Evolutionary conservation across 1,284 basidiomycete genomes (phyloP), one percentile per base, ranked within the genome.

Genomic region (Microbotryum lychnidis-dioicae): DNA sequence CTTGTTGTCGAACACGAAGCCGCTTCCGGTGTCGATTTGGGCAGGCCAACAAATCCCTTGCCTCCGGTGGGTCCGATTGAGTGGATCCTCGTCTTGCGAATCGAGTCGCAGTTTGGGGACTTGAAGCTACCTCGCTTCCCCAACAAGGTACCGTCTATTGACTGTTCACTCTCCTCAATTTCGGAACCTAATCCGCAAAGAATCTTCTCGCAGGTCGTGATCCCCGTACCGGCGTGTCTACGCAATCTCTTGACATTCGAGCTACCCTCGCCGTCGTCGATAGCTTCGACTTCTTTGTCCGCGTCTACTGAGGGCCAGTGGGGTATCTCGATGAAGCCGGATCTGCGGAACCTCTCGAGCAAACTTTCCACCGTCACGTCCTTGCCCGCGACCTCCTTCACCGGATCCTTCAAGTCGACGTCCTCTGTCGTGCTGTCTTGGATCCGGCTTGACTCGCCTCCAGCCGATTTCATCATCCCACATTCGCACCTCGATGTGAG

Each of bases 251-350:
- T 67, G 16, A 23, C 46, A 10, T 45, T 67, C 50, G 48, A 50
- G 20, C 46, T 67, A 2, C 57, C 64, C 2, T 37, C 54, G 0
- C 50, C 61, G 3, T n/a, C n/a, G 23, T 14, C 48, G 23, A 23
- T 60, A 4, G 2, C 60, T 3, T 42, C 54, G 10, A 29, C 42
- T 3, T 54, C 60, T 9, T n/a, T 31, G 8, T 31, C 31, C 31
- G 31, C 31, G 21, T 14, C 37, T 4, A 46, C 29, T 44, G n/a
- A 14, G 0, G 51, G 46, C 4, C 14, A 31, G 0, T 66, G 65
- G 65, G 66, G 65, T 23, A 56, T 67, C 47, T 58, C 58, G 44
- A 56, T 67, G 37, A 45, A 51, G 6, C 63, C 66, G 1, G 54
- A 58, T 3, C 56, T 65, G 8, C 56, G 56, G 21, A 25, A 57